A percentile compares a stretch with the other conserved stretches of the same genome.
These are phyloP conservation scores for Collybia sp. DNA, from an alignment of 768 basidiomycete genomes.

Conservation along the genomic window DNA sequence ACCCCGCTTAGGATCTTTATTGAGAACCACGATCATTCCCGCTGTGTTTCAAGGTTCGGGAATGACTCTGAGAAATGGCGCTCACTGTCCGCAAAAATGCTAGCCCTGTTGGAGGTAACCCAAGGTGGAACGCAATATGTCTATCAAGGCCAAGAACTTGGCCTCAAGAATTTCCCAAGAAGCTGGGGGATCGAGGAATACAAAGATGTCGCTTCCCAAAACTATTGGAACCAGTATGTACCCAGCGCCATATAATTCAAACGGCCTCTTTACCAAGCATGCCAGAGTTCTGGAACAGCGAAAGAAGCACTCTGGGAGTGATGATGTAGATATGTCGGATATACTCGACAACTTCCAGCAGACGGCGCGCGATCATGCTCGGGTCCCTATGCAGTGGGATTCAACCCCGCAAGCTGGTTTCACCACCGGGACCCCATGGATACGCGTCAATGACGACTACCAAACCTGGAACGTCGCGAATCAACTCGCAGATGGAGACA, in stretches of 20 bases:
- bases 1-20: constrained; percentile 44
- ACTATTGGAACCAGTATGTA: constrained; percentile 51
- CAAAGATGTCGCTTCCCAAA: constrained; percentile 61
- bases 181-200: constrained; percentile 70
- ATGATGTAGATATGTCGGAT: constrained; percentile 57
- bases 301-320: constrained; percentile 21
- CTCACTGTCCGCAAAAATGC: constrained; percentile 54
- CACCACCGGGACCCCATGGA: constrained; percentile 64
- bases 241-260: not conserved
- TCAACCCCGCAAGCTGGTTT: constrained; percentile 53
- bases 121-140: constrained; percentile 67
- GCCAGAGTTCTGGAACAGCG: constrained; percentile 36
- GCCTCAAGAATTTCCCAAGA: constrained; percentile 56
- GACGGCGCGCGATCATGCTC: constrained; percentile 69
- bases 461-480: constrained; percentile 48
- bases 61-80: constrained; percentile 59
- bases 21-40: constrained; percentile 68
- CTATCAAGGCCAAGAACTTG: constrained; percentile 76
- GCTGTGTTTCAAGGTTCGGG: constrained; percentile 63
- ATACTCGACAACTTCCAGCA: constrained; percentile 49
- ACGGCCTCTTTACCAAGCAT: not conserved
- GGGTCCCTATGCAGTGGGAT: constrained; percentile 75
- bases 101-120: constrained; percentile 56
- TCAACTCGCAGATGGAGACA: constrained; percentile 43
- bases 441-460: constrained; percentile 71